Evolutionary conservation across 1,139 yeast species (phyloP), one percentile per base, ranked within the genome.

Genomic region (Nakaseomyces sp.): DNA sequence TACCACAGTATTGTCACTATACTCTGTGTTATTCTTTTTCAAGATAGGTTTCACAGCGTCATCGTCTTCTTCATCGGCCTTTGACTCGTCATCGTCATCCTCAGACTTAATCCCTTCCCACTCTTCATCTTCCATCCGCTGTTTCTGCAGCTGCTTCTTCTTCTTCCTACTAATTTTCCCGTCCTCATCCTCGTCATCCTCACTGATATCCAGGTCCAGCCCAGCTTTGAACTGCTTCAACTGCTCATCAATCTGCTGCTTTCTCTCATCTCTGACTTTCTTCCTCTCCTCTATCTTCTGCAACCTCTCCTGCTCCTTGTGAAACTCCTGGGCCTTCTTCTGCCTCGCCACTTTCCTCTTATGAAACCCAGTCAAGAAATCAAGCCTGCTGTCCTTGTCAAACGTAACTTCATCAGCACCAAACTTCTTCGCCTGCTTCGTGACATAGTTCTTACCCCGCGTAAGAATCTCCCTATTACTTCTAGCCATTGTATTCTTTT

Each of bases 361-460:
- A 64, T 91, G 98, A 62, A 91, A 91, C 28, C 98, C 98, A 1
- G 96, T 91, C 54, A 91, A 69, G 63, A 81, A 91, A 48, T 89
- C 95, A 62, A 68, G 66, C 61, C 96, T 70, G 20, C 80, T 74
- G 31, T 76, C 83, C 52, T 78, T 76, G 65, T 89, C 91, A 61
- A 86, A 89, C 2, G 75, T 77, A 29, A 89, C 93, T 60, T 86
- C 95, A 29, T 77, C 88, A 26, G 87, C 74, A 54, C 75, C 79
- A 56, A 76, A 76, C 55, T 76, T 79, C 47, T 62, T 64, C n/a
- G 65, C 65, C 47, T 67, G 76, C 68, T 68, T 84, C 67, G 64
- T 77, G n/a, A 81, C 81, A 65, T 88, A 88, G 55, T 74, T 76
- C 64, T 83, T 79, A 54, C 95, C 96, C 16, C 94, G 94, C 3